These are phyloP conservation scores for Exobasidium cylindrosporum DNA, from an alignment of 1,284 basidiomycete genomes.

Conservation along the genomic window DNA sequence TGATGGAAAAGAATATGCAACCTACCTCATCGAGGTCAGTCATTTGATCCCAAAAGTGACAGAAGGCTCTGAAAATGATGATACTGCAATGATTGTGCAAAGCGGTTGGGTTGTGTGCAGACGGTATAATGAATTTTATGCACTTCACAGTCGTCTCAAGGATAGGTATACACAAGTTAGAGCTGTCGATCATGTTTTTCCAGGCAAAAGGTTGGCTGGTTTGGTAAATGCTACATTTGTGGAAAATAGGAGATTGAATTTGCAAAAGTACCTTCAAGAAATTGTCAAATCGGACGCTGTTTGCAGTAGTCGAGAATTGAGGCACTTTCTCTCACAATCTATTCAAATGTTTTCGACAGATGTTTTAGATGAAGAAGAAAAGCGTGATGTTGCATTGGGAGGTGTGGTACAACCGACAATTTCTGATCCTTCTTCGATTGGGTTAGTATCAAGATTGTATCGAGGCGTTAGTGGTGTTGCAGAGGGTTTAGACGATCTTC, in stretches of 20 bases:
- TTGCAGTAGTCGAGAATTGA: neutral
- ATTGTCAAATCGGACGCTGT: neutral
- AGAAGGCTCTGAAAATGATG: neutral
- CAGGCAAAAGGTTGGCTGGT: slow-evolving; percentile 37
- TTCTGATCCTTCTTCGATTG: no score
- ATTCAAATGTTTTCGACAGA: neutral
- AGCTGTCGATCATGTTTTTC: slow-evolving; percentile 36
- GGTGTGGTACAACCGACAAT: neutral
- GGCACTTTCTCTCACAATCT: neutral
- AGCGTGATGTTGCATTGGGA: neutral
- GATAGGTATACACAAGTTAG: slow-evolving; percentile 59
- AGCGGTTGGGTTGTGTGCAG: slow-evolving; percentile 82
- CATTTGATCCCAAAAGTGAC: neutral
- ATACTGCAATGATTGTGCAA: neutral
- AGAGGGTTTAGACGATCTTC: slow-evolving; percentile 38
- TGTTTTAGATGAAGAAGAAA: neutral
- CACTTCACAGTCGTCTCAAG: slow-evolving; percentile 77
- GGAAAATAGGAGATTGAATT: slow-evolving; percentile 70
- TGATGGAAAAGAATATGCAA: slow-evolving; percentile 79
- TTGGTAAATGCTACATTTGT: slow-evolving; percentile 57
- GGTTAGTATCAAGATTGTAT: slow-evolving; percentile 23
- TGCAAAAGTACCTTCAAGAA: slow-evolving; percentile 74
- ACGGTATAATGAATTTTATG: slow-evolving; percentile 89
- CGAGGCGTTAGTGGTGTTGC: slow-evolving; percentile 39
- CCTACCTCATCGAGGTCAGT: slow-evolving; percentile 87